Evolutionary conservation across 192 early-diverging fungal genomes (phyloP).

Genomic region (Coemansia sp.): DNA sequence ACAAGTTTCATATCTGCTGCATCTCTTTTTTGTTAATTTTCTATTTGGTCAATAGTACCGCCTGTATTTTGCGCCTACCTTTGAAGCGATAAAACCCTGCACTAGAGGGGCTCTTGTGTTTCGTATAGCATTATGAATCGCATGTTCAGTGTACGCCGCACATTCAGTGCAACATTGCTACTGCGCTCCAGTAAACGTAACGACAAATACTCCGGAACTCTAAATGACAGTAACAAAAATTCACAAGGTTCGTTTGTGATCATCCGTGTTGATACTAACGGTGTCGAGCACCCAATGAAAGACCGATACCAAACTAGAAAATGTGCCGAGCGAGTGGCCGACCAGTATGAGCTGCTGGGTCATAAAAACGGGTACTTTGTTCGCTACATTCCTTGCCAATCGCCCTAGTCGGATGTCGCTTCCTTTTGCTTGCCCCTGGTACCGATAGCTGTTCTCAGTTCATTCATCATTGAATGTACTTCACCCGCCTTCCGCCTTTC

Average conservation of each 20-base stretch:
- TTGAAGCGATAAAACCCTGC: no score
- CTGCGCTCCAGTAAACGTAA: constrained; percentile 1
- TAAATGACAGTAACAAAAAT: constrained; percentile 7
- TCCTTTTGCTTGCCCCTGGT: constrained; percentile 11
- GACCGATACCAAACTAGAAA: constrained; percentile 7
- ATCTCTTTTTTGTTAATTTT: not conserved
- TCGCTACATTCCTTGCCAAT: not conserved
- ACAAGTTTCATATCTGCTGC: not conserved
- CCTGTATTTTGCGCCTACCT: not conserved
- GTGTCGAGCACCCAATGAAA: constrained; percentile 26
- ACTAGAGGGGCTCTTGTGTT: not conserved
- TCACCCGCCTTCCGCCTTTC: constrained; percentile 15
- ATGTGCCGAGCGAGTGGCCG: constrained; percentile 17
- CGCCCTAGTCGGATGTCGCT: not conserved
- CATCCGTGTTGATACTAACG: constrained; percentile 38
- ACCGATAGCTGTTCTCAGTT: constrained; percentile 41
- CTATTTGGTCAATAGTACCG: not conserved
- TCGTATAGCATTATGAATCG: not conserved
- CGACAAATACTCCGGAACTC: not conserved
- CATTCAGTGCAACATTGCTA: constrained; percentile 1
- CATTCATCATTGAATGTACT: constrained; percentile 32
- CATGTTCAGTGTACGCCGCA: not conserved
- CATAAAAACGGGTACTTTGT: constrained; percentile 47
- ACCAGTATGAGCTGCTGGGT: constrained; percentile 24
- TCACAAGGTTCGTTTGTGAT: constrained; percentile 1